Percentiles rank a stretch among this genome's conserved stretches.
Conservation (phyloP, 2,329 filamentous ascomycete species). For the Fusarium sterilihyphosum region DNA sequence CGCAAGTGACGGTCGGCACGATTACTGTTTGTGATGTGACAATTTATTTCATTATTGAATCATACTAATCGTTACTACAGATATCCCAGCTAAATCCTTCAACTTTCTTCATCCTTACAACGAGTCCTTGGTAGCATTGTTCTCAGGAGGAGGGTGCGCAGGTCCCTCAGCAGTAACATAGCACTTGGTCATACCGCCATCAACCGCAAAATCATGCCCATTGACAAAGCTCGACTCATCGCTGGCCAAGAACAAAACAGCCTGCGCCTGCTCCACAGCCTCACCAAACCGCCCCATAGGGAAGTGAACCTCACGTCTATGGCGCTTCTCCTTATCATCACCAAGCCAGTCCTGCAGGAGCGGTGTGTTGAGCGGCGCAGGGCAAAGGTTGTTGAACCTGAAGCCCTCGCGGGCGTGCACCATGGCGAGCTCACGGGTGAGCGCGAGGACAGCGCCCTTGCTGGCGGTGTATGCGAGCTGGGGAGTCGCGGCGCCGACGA, state of each 20-base stretch:
- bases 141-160: constrained; percentile 62
- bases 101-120: constrained; percentile 38
- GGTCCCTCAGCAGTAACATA: constrained; percentile 78
- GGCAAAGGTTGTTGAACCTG: constrained; percentile 91
- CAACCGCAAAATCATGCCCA: constrained; percentile 91
- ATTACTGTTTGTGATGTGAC: constrained; percentile 1
- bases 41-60: constrained; percentile 26
- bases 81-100: background rate
- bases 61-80: constrained; percentile 33
- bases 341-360: constrained; percentile 94
- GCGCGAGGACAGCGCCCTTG: constrained; percentile 90
- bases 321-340: constrained; percentile 82
- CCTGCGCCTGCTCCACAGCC: constrained; percentile 92
- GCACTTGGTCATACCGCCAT: constrained; percentile 94
- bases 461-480: constrained; percentile 93
- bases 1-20: constrained; percentile 1
- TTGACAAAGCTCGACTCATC: constrained; percentile 93
- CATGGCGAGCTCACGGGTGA: constrained; percentile 91
- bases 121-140: constrained; percentile 66
- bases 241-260: constrained; percentile 85
- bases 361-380: constrained; percentile 90
- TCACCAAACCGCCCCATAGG: constrained; percentile 89
- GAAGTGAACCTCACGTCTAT: constrained; percentile 88
- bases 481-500: constrained; percentile 87
- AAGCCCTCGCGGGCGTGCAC: constrained; percentile 89